Base-by-base conservation (phyloP, 129 eudicot genomes). In the Chrysanthemum lavandulifolium region DNA sequence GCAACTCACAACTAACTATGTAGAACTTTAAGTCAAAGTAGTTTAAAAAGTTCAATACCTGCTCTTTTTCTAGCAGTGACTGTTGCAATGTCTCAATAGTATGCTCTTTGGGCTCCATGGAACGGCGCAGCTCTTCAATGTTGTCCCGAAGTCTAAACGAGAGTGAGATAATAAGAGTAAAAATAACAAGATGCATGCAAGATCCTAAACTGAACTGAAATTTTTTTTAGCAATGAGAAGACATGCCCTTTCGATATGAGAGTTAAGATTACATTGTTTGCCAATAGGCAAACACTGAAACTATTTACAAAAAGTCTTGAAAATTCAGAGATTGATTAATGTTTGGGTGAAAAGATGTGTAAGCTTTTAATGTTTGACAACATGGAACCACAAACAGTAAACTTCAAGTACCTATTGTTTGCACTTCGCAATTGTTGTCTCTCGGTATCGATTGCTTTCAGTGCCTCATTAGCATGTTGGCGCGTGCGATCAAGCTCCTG, bases 401-500 rank as follows among this genome's bases (percentile, higher is more conserved):
- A 23, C 59, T 48, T 60, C 50, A 49, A 49, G 43, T 90, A 94
- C 97, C 92, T 86, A 71, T 90, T 94, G 81, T 94, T 94, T 74
- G 93, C 86, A 83, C 89, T 90, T 77, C 99, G 77, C 23, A 94
- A 69, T 86, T 94, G 99, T 67, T 94, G 97, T 82, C 97, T 94
- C 74, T 94, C 99, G 51, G 67, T 73, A 83, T 94, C 99, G 58
- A 94, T 88, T 73, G 96, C 96, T 86, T 90, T 94, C 70, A 94
- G 82, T 47, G 99, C 96, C 78, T 94, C 99, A 73, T 86, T 90
- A 33, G 97, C 96, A 65, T 94, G 89, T 74, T 88, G 91, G 51
- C 91, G 93, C 71, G 91, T 83, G 71, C 99, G 99, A 57, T 94
- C 99, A 81, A 94, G 82, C 81, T 94, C 97, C 80, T 88, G 97